A percentile compares a stretch with the other conserved stretches of the same genome.
phyloP scores from a whole-genome alignment of 2,329 filamentous ascomycete species.

The Ceratocystis cubensis region DNA sequence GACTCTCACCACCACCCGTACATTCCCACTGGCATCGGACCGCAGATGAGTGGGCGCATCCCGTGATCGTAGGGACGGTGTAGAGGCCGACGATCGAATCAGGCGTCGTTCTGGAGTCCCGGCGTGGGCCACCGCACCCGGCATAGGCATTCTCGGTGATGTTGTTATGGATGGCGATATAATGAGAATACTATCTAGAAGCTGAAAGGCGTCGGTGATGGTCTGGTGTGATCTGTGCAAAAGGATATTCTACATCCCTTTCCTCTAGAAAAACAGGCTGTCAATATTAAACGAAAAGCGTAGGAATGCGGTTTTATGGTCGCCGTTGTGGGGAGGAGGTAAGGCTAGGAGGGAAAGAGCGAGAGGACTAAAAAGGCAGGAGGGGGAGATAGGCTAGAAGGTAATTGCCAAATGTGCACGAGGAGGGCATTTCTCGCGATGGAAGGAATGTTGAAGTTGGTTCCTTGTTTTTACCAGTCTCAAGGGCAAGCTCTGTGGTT shows the following conservation, averaged over 20 bases:
- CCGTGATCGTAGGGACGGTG: constrained; percentile 61
- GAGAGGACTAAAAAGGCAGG: background rate
- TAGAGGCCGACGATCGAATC: constrained; percentile 58
- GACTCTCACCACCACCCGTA: constrained; percentile 70
- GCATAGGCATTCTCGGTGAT: constrained; percentile 30
- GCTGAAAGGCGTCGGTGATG: constrained; percentile 22
- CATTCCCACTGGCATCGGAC: constrained; percentile 59
- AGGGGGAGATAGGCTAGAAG: background rate
- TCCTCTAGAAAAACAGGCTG: constrained; percentile 11
- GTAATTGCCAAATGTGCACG: background rate
- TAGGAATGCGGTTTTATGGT: constrained; percentile 1
- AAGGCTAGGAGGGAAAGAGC: background rate
- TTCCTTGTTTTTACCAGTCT: background rate
- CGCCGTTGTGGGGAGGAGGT: background rate
- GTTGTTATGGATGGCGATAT: constrained; percentile 28
- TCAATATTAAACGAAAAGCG: constrained; percentile 5
- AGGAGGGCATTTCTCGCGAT: background rate
- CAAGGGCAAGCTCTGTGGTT: background rate
- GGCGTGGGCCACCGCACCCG: constrained; percentile 36
- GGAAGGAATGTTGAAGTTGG: background rate
- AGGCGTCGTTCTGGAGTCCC: constrained; percentile 28
- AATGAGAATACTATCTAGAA: constrained; percentile 29
- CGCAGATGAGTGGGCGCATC: constrained; percentile 48
- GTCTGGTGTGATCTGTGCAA: constrained; percentile 27
- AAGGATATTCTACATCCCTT: constrained; percentile 31